A percentile compares a stretch with the other conserved stretches of the same genome.
Conservation (phyloP, 306 rosid genomes). For the Amphicarpaea edgeworthii region DNA sequence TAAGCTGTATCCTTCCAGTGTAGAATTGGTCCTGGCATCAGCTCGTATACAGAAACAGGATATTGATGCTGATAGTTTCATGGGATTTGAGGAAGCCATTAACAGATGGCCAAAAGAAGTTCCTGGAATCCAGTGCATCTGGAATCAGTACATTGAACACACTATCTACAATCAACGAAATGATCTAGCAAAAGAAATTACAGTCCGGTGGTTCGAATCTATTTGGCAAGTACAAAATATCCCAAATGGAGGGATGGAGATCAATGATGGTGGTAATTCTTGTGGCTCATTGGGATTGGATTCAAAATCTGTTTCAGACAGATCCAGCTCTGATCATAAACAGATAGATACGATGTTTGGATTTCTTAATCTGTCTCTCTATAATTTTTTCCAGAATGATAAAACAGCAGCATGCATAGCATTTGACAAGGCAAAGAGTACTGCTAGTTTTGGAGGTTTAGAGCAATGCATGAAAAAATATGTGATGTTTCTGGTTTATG, state of each 20-base stretch:
- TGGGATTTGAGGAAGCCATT: slow-evolving; percentile 80
- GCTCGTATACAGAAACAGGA: slow-evolving; percentile 57
- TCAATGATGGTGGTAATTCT: slow-evolving; percentile 41
- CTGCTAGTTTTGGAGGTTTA: slow-evolving; percentile 59
- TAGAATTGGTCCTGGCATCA: slow-evolving; percentile 72
- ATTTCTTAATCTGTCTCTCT: slow-evolving; percentile 78
- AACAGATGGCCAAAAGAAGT: slow-evolving; percentile 75
- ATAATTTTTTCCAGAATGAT: slow-evolving; percentile 64
- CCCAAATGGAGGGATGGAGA: slow-evolving; percentile 45
- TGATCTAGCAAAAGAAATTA: slow-evolving; percentile 70
- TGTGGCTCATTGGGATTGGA: slow-evolving; percentile 53
- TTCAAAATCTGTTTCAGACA: slow-evolving; percentile 52
- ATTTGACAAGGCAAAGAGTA: slow-evolving; percentile 67
- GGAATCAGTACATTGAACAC: slow-evolving; percentile 87
- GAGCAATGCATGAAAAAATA: slow-evolving; percentile 69
- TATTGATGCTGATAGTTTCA: slow-evolving; percentile 48
- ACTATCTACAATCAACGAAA: slow-evolving; percentile 60
- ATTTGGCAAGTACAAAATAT: slow-evolving; percentile 55
- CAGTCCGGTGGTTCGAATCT: slow-evolving; percentile 76
- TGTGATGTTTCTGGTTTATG: slow-evolving; percentile 70
- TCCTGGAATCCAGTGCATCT: slow-evolving; percentile 88
- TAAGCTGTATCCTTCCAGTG: slow-evolving; percentile 73
- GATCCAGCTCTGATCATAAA: slow-evolving; percentile 40
- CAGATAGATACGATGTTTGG: slow-evolving; percentile 78
- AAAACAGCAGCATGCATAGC: slow-evolving; percentile 66